Base-by-base conservation (phyloP, 208 protist genomes). In the Trypanosoma brucei region DNA sequence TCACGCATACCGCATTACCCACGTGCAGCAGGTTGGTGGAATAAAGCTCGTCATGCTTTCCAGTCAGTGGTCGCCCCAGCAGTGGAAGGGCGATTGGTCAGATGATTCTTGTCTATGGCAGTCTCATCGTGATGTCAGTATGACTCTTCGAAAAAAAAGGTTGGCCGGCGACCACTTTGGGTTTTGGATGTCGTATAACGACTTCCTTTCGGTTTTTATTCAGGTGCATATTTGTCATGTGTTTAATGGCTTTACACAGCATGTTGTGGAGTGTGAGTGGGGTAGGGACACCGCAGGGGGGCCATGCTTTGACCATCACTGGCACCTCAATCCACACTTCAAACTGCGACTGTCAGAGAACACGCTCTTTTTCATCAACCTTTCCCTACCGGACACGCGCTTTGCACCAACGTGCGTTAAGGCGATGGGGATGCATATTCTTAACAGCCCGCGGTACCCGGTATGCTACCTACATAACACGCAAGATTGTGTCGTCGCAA, bases 141-240 rank as follows among this genome's bases (percentile, higher is more conserved):
- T 44, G 11, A 56, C 78, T 7, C 73, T 95, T 14, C 68, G 72
- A 36, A 45, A 48, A 35, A 67, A 68, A 30, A 34, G 31, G 0
- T 44, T 30, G 13, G 30, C 8, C 48, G 45, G 60, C 9, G 68
- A 53, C 31, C 5, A 13, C 31, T 11, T 30, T 22, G 49, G 75
- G 7, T 95, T 93, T 55, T 95, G 90, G 90, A 89, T 95, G n/a
- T 75, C 80, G n/a, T 93, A 91, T 62, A 53, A 54, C 8, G 78
- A 88, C 50, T 93, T 95, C 68, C 51, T 95, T 48, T 31, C 62
- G 39, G 65, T 66, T 51, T 93, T 95, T 62, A 68, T 64, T 51
- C 74, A 84, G 53, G 67, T 92, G 9, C 86, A 93, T 53, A 46
- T 85, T 4, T 88, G 82, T 61, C 75, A 79, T 37, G n/a, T 70